phyloP scores from a whole-genome alignment of 805 yeast species.

The Teunomyces cretensis region DNA sequence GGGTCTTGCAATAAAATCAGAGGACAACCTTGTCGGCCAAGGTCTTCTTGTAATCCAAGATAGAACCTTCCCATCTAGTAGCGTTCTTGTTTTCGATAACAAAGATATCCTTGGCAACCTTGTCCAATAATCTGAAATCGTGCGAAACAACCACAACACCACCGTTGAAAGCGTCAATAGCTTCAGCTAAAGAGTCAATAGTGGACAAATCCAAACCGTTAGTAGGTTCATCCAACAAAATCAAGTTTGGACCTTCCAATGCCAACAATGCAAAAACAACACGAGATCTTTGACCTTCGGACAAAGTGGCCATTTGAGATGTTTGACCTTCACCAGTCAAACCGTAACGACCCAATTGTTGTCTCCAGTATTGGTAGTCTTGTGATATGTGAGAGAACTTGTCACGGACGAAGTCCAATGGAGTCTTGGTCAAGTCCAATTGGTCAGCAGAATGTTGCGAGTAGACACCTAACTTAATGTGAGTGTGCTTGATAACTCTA shows the following conservation, averaged over 20 bases:
- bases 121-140: constrained; percentile 96
- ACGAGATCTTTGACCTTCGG: constrained; percentile 99
- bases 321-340: constrained; percentile 99
- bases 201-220: constrained; percentile 99
- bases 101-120: constrained; percentile 94
- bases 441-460: constrained; percentile 99
- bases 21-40: constrained; percentile 88
- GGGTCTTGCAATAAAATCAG: constrained; percentile 15
- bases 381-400: constrained; percentile 87
- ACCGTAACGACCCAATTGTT: constrained; percentile 96
- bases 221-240: constrained; percentile 98
- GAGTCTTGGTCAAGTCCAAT: constrained; percentile 91
- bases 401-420: constrained; percentile 95
- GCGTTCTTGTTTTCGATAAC: constrained; percentile 96
- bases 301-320: constrained; percentile 95
- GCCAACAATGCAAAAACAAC: constrained; percentile 97
- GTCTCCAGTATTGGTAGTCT: constrained; percentile 98
- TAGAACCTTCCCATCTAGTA: constrained; percentile 93
- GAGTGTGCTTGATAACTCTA: constrained; percentile 95
- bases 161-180: constrained; percentile 91
- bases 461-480: constrained; percentile 96
- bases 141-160: constrained; percentile 99
- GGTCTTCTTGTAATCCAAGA: constrained; percentile 88
- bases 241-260: constrained; percentile 90
- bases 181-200: constrained; percentile 95